phyloP scores from a whole-genome alignment of 2,329 filamentous ascomycete species.

The Alternaria ventricosa region DNA sequence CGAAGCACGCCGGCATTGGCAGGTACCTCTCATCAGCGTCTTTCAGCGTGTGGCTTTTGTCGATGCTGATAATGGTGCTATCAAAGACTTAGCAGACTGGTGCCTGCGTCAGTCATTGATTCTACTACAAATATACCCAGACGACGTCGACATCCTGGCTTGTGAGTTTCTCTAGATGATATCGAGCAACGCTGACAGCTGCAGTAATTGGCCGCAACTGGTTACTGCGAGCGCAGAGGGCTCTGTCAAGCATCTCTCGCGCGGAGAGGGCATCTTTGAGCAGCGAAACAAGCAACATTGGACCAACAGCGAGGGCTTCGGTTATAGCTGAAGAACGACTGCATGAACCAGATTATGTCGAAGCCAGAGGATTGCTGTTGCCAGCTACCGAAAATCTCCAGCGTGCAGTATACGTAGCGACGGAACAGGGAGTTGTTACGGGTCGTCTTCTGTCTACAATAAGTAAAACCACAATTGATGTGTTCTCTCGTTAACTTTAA shows the following conservation, averaged over 20 bases:
- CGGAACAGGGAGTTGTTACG: conserved; percentile 44
- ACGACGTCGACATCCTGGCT: conserved; percentile 52
- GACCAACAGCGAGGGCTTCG: conserved; percentile 15
- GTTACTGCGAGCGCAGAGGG: conserved; percentile 59
- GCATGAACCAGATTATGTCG: conserved; percentile 56
- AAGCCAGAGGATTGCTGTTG: conserved; percentile 59
- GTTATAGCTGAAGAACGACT: conserved; percentile 24
- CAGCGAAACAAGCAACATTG: conserved; percentile 44
- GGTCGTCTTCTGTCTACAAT: conserved; percentile 56
- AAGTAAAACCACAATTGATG: neutral
- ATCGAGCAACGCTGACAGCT: neutral
- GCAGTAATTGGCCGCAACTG: conserved; percentile 59
- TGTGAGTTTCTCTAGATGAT: conserved; percentile 41
- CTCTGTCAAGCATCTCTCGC: conserved; percentile 56
- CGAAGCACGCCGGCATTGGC: conserved; percentile 25
- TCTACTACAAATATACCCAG: conserved; percentile 54
- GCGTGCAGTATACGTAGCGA: conserved; percentile 55
- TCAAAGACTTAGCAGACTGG: conserved; percentile 58
- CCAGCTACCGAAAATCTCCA: conserved; percentile 61
- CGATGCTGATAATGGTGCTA: conserved; percentile 55
- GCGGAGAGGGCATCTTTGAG: conserved; percentile 51
- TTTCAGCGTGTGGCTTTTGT: conserved; percentile 59
- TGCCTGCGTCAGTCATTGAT: conserved; percentile 57
- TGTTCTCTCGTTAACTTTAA: conserved; percentile 8
- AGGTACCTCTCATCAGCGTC: conserved; percentile 44